Conservation (phyloP, 192 early-diverging fungal species). For the Coemansia asiatica region DNA sequence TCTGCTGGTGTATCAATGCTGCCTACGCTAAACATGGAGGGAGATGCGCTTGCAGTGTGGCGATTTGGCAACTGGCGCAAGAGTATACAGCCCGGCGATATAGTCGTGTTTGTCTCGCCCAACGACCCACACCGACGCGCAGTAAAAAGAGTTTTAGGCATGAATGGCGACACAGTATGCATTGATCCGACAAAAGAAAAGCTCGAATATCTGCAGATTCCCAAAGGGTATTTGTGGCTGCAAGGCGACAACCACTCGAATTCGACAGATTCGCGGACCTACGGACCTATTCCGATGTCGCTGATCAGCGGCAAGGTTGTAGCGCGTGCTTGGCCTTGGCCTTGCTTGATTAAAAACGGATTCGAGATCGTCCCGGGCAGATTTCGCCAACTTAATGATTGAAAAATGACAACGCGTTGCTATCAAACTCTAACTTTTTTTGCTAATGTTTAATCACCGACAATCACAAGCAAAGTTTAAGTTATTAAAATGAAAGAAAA, state of each 20-base stretch:
- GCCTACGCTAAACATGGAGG: conserved; percentile 81
- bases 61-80: conserved; percentile 58
- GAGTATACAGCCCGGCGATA: conserved; percentile 66
- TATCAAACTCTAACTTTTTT: too few species aligned
- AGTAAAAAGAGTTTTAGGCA: conserved; percentile 81
- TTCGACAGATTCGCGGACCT: conserved; percentile 86
- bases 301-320: conserved; percentile 77
- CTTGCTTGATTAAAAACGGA: conserved; percentile 19
- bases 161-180: conserved; percentile 79
- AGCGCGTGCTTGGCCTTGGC: conserved; percentile 58
- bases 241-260: conserved; percentile 88
- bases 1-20: conserved; percentile 87
- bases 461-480: background rate
- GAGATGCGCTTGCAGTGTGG: conserved; percentile 77
- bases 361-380: conserved; percentile 35
- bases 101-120: conserved; percentile 78
- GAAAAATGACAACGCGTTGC: background rate
- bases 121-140: conserved; percentile 63
- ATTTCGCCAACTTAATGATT: background rate
- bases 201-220: conserved; percentile 72
- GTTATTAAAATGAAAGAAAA: background rate
- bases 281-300: conserved; percentile 85
- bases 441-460: too few species aligned
- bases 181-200: conserved; percentile 69
- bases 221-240: conserved; percentile 86